Evolutionary conservation across 2,329 filamentous ascomycete genomes (phyloP), one percentile per base, ranked within the genome.

Genomic region (Scedosporium apiospermum): DNA sequence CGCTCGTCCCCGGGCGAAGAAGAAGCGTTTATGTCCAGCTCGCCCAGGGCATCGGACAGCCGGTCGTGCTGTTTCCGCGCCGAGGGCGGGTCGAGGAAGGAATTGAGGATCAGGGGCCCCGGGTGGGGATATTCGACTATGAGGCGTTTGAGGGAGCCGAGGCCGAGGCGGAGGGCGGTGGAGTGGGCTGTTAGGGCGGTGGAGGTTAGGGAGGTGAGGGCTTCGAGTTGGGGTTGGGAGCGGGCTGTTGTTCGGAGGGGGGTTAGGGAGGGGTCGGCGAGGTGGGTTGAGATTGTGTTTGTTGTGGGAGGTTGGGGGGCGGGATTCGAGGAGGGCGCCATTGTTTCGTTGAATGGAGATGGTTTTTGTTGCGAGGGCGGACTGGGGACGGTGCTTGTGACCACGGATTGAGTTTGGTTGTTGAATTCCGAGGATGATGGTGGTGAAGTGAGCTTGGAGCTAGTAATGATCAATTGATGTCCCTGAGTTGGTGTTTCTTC

Each of bases 211-310:
- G 76, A 71, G 6, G 80, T 77, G 60, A 87, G 78, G n/a, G 81
- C 76, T 60, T 79, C 75, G 63, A 79, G 76, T 62, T 78, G 77
- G 6, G 72, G 70, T 61, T 72, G 72, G 23, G 75, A 75, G 61
- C 73, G 74, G 63, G 80, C 78, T 30, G 81, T 83, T 21, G 80
- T 81, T 69, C 87, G 78, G 66, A 87, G 78, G 38, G 84, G 82
- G 4, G 81, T 83, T 66, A 84, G 78, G 64, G 80, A 74, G 64
- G 78, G 74, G 76, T 86, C 84, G 66, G 81, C 78, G 64, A 87
- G 79, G 75, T 85, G 81, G 59, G 62, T 46, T 16, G 41, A 42
- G 58, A 27, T 46, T 5, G 61, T 85, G 76, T 64, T 74, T 42
- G 81, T 67, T 82, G 77, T 9, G 75, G 74, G 59, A 80, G 80